Evolutionary conservation across 495 filamentous ascomycete genomes (phyloP), one percentile per base, ranked within the genome.

Genomic region (Penicillium goetzii): DNA sequence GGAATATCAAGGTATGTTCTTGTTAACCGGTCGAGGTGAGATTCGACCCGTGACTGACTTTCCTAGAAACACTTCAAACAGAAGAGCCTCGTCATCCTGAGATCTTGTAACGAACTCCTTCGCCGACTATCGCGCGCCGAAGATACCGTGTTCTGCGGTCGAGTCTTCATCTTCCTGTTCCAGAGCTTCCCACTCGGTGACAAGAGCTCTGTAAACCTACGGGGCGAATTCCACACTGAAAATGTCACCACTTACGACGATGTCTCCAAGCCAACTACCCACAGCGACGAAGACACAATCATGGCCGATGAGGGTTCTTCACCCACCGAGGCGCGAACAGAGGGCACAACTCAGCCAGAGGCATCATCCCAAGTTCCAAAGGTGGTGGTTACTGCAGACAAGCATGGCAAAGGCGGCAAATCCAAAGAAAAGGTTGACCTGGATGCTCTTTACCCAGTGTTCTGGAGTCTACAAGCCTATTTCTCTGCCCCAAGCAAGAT

Each of bases 121-220:
- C 88, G 95, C 52, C 84, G 95, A 58, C 82, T 99, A 4, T 98
- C 95, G 3, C 84, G 96, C 51, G 92, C 95, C 4, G 92, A 97
- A 69, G 96, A 99, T 76, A 92, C 96, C 0, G 93, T 96, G 3
- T 99, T 99, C 74, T 97, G 93, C 73, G 95, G 95, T 38, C 84
- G 94, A 49, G 93, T 99, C 23, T 97, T 97, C 72, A 96, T 99
- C 65, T 99, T 97, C 71, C 86, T 98, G 60, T 98, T 97, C 75
- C 95, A 98, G 74, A 96, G 91, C 73, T 97, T 98, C 69, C 92
- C 95, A 12, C 82, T 98, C 0, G 93, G 93, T 28, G 95, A 99
- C 77, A 94, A 91, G 69, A 97, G 95, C 72, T 97, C 93, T 2
- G 94, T 99, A 53, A 99, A 99, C 67, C 84, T 97, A 52, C 87